Evolutionary conservation across 2,329 filamentous ascomycete species (phyloP), one percentile per base, ranked within the genome.

Genomic region (Epichloe bromicola): DNA sequence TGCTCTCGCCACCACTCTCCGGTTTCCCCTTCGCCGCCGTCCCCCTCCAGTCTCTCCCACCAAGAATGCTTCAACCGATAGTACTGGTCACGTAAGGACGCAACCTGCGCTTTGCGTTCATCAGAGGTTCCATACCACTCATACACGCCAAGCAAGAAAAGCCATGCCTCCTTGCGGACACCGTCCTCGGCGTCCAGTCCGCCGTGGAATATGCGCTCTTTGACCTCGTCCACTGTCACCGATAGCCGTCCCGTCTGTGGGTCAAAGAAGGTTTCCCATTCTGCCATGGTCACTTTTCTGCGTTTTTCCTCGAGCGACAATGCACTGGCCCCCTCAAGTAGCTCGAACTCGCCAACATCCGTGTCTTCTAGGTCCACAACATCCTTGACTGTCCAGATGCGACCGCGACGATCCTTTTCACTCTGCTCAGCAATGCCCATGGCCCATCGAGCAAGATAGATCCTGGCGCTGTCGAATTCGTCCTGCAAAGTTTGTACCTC

Each of bases 371-470:
- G 85, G 60, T 95, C 90, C 60, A 97, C 74, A 4, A 96, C 85
- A 68, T 98, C 93, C 56, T 83, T 83, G 1, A 88, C 91, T 0
- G 90, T 96, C 86, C 89, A 98, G 62, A 95, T 90, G 45, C 90
- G 76, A 65, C 90, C 85, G 48, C 82, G 86, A 23, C 85, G 75
- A 60, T 98, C 93, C 39, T 82, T 77, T 62, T 98, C 93, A 60
- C 90, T 91, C 70, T 98, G 93, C 65, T 98, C 94, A 0, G 93
- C 90, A 56, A 98, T 95, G 7, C 89, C 89, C 93, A 98, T 97
- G 2, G 93, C 93, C 93, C 93, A 98, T 56, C 93, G 78, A 20
- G 93, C 93, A 39, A 98, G 75, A 63, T 98, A 98, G 53, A 98
- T 76, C 56, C 93, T 80, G 4, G 94, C 93, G 60, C 89, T 95